These are phyloP conservation scores for Colletotrichum sansevieriae DNA, from an alignment of 2,329 filamentous ascomycete genomes.

Conservation along the genomic window DNA sequence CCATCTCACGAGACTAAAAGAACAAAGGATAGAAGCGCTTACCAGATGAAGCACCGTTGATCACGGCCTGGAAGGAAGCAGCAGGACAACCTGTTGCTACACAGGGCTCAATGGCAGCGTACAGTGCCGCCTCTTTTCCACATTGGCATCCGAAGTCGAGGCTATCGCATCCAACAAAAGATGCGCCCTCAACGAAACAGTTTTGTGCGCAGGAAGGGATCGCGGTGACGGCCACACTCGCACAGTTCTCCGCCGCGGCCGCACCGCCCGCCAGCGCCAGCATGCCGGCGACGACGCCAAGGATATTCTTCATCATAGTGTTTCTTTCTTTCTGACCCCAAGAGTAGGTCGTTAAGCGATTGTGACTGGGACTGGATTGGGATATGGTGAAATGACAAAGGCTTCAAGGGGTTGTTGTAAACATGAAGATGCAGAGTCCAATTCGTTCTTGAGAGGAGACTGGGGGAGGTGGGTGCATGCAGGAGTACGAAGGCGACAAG, in stretches of 20 bases:
- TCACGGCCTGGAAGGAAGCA: constrained; percentile 45
- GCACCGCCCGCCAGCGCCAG: constrained; percentile 8
- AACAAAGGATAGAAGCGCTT: background rate
- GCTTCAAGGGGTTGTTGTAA: constrained; percentile 30
- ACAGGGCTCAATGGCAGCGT: constrained; percentile 47
- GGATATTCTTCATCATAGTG: constrained; percentile 9
- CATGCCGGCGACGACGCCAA: background rate
- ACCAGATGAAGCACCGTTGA: constrained; percentile 45
- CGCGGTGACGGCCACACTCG: constrained; percentile 45
- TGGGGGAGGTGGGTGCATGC: constrained; percentile 20
- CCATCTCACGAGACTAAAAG: too few relatives aligned
- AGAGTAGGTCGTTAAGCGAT: background rate
- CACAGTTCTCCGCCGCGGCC: constrained; percentile 43
- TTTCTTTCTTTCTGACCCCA: background rate
- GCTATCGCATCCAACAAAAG: constrained; percentile 46
- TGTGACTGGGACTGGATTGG: constrained; percentile 4
- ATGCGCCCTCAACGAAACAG: constrained; percentile 48
- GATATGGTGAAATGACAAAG: constrained; percentile 29
- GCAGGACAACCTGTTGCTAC: constrained; percentile 46
- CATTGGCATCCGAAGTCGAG: constrained; percentile 49
- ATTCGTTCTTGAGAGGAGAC: constrained; percentile 20
- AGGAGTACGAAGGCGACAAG: constrained; percentile 25
- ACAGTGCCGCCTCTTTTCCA: constrained; percentile 43
- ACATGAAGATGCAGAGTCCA: constrained; percentile 21
- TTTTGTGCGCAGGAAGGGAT: constrained; percentile 47